These are phyloP conservation scores for Pezicula rhizophila DNA, from an alignment of 2,329 filamentous ascomycete species.

Conservation along the genomic window DNA sequence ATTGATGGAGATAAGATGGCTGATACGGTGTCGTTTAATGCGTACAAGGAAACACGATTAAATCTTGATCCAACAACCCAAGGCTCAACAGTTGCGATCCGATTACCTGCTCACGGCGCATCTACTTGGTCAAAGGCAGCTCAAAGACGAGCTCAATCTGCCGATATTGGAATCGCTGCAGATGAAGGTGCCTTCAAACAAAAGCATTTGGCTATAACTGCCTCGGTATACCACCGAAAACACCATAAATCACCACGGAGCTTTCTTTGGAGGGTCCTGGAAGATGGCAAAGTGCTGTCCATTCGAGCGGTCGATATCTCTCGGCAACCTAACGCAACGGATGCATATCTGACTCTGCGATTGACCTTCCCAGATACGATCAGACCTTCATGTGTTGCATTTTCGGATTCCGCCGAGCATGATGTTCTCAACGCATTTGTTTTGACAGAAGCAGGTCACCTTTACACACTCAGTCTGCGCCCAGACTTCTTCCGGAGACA, in stretches of 20 bases:
- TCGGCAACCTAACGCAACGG: conserved; percentile 57
- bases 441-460: conserved; percentile 68
- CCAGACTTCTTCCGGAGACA: conserved; percentile 74
- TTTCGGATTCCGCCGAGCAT: conserved; percentile 73
- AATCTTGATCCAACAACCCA: conserved; percentile 69
- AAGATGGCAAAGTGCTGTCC: conserved; percentile 74
- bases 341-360: conserved; percentile 70
- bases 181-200: conserved; percentile 70
- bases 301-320: conserved; percentile 77
- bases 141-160: conserved; percentile 33
- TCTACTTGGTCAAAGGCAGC: conserved; percentile 26
- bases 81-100: conserved; percentile 64
- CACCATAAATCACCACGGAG: conserved; percentile 71
- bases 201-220: conserved; percentile 68
- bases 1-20: conserved; percentile 65
- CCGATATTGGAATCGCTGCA: conserved; percentile 41
- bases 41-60: conserved; percentile 83
- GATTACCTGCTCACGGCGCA: conserved; percentile 51
- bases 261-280: conserved; percentile 86
- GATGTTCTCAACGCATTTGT: conserved; percentile 76
- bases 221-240: conserved; percentile 79
- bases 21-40: conserved; percentile 53
- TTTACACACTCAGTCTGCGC: conserved; percentile 79
- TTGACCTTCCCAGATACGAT: conserved; percentile 72
- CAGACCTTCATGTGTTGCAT: conserved; percentile 69